Percentiles rank a stretch among this genome's conserved stretches.
Evolutionary conservation across 2,329 filamentous ascomycete species (phyloP).

Genomic region (Penicillium fuscoglaucum): DNA sequence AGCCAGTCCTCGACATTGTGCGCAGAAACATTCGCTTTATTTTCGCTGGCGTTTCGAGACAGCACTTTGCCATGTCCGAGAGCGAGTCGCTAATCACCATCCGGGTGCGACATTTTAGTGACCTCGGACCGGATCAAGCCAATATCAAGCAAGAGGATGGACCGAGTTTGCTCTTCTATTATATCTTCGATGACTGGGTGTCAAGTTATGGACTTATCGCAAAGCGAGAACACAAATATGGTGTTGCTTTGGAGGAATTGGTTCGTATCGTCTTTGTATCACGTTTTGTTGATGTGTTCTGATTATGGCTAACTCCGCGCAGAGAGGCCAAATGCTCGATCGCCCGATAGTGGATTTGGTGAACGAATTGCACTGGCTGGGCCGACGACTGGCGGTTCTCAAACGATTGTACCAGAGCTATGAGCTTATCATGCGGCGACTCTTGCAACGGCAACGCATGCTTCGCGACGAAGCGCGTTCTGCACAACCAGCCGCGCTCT

Average conservation of each 20-base stretch:
- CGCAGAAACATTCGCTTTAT: conserved; percentile 62
- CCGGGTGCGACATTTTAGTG: conserved; percentile 42
- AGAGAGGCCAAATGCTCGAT: conserved; percentile 58
- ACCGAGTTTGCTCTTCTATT: conserved; percentile 65
- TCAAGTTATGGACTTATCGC: conserved; percentile 63
- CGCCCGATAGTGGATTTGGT: conserved; percentile 49
- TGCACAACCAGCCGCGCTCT: conserved; percentile 17
- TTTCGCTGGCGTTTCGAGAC: conserved; percentile 60
- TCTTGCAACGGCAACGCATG: conserved; percentile 54
- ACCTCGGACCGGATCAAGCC: conserved; percentile 33
- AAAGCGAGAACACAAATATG: conserved; percentile 55
- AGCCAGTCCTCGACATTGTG: conserved; percentile 38
- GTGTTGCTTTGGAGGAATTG: conserved; percentile 51
- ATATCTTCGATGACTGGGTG: conserved; percentile 67
- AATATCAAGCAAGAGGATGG: conserved; percentile 51
- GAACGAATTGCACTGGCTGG: conserved; percentile 59
- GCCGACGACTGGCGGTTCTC: conserved; percentile 60
- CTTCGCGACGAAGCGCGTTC: conserved; percentile 39
- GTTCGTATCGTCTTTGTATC: conserved; percentile 34
- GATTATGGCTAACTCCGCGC: conserved; percentile 11
- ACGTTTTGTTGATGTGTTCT: background rate
- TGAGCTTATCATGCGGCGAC: conserved; percentile 61
- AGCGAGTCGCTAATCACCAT: conserved; percentile 53
- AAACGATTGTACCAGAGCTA: conserved; percentile 64
- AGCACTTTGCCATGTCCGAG: conserved; percentile 49